Evolutionary conservation across 169 alveolate genomes (phyloP), one percentile per base, ranked within the genome.

Genomic region (Eimeria zaria): DNA sequence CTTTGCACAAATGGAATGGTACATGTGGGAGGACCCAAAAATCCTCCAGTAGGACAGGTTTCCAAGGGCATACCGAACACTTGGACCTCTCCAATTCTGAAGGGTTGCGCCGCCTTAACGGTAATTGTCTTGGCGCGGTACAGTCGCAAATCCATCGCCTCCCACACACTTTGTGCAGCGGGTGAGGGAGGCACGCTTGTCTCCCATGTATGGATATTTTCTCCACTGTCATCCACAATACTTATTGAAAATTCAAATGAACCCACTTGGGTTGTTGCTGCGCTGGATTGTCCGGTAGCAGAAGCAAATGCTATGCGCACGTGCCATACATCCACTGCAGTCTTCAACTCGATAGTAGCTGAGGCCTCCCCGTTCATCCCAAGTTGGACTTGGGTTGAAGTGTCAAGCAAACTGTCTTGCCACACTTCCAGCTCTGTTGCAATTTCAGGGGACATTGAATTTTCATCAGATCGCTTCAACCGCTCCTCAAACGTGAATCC

Each of bases 121-220:
- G 81, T 30, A 18, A 85, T 60, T 36, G 76, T 48, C 80, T 85
- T 85, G 4, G 93, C 93, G 27, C 93, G 93, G 62, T 85, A 85
- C 22, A 85, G 62, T 22, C 93, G 93, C 93, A 85, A 39, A 41
- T 85, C 93, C 93, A 85, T 85, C 58, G 64, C 81, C 80, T 85
- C 93, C 93, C 93, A 85, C 62, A 85, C 93, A 39, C 93, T 85
- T 55, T 85, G 93, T 39, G 93, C 93, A 39, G 93, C 93, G 48
- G 93, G 93, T 44, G 93, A 85, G 48, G 93, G 93, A 22, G 93
- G 93, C 41, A 62, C 93, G 30, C 93, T 55, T 41, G 93, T 85
- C 51, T 85, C 64, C 93, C 93, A 85, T 85, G 80, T 85, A 22
- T 85, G 93, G 76, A 85, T 85, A 22, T 60, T 48, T 71, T 85